Evolutionary conservation across 1,284 basidiomycete genomes (phyloP).

Genomic region (Rhodotorula sp.): DNA sequence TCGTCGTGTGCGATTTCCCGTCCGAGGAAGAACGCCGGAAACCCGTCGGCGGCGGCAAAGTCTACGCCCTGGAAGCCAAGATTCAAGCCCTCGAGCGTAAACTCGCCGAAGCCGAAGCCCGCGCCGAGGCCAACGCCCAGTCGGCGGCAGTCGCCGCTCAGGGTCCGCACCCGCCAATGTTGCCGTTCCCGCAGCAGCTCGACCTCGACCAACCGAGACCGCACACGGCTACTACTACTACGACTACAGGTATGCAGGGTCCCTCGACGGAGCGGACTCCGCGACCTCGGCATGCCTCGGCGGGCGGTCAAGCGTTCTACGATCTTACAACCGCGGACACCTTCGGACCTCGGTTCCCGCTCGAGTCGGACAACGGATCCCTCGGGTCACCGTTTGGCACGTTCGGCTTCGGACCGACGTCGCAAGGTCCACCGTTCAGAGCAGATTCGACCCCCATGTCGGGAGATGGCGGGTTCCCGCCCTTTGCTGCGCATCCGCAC

Average conservation of each 20-base stretch:
- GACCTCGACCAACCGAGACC: not conserved
- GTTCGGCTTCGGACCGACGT: not conserved
- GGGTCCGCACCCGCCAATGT: not conserved
- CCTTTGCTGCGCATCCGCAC: not conserved
- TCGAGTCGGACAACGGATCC: too few relatives aligned
- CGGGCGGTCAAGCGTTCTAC: not conserved
- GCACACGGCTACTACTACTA: not conserved
- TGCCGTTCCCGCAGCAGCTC: not conserved
- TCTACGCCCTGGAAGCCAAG: constrained; percentile 23
- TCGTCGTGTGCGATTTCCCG: constrained; percentile 17
- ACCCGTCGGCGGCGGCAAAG: constrained; percentile 27
- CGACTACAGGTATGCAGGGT: not conserved
- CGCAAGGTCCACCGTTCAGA: too few relatives aligned
- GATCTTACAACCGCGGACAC: not conserved
- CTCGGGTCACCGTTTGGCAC: too few relatives aligned
- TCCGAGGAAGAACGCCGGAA: constrained; percentile 23
- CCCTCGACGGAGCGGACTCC: not conserved
- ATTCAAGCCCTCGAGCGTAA: constrained; percentile 13
- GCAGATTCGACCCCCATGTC: too few relatives aligned
- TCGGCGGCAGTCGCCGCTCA: not conserved
- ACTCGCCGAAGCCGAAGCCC: not conserved
- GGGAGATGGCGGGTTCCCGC: too few relatives aligned
- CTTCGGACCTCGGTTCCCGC: too few relatives aligned
- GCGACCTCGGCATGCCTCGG: not conserved
- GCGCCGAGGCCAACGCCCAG: not conserved